Base-by-base conservation (phyloP, 164 flowering plant genomes). In the Umbellularia californica region DNA sequence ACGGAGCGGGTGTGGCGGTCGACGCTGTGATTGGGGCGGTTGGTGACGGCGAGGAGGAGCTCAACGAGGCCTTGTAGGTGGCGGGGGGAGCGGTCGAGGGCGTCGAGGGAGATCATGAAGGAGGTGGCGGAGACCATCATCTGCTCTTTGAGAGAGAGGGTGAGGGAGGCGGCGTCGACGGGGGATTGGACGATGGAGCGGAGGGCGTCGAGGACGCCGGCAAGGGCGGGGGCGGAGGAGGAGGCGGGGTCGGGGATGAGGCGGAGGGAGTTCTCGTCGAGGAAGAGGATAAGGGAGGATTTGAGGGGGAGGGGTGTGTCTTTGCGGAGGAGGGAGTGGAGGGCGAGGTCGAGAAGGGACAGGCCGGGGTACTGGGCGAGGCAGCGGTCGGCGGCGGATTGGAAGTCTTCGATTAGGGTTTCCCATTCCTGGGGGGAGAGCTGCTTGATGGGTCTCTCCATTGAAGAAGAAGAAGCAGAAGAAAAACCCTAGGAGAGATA, bases 401-500 rank as follows among this genome's bases (percentile, higher is more conserved):
- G 94, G 86, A 88, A 90, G 71, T 92, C 97, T 58, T 91, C 97
- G 77, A 92, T 86, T 6, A 94, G 77, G 52, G 79, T 1, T 68
- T 94, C 98, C 97, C 97, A 92, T 9, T 94, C 97, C 68, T 84
- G 91, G 2, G 83, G 70, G 1, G 90, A 66, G 35, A 92, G 88
- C 11, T 85, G 70, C 82, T 82, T 91, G 70, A 74, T 75, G 2
- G 81, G 78, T 30, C 74, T 80, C 64, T 80, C 82, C 82, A 76
- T 76, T 4, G 2, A 41, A 41, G 11, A 41, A 41, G 30, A 66
- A 22, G 3, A 7, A 41, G 30, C 51, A 22, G 3, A 20, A 20
- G 51, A 14, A 67, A 67, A 33, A 67, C 50, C 69, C 69, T 67
- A 30, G 6, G 69, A 28, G 4, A 27, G n/a, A 24, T 3, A 52